These are phyloP conservation scores for Ascosphaera pollenicola DNA, from an alignment of 2,329 filamentous ascomycete genomes.

Conservation along the genomic window DNA sequence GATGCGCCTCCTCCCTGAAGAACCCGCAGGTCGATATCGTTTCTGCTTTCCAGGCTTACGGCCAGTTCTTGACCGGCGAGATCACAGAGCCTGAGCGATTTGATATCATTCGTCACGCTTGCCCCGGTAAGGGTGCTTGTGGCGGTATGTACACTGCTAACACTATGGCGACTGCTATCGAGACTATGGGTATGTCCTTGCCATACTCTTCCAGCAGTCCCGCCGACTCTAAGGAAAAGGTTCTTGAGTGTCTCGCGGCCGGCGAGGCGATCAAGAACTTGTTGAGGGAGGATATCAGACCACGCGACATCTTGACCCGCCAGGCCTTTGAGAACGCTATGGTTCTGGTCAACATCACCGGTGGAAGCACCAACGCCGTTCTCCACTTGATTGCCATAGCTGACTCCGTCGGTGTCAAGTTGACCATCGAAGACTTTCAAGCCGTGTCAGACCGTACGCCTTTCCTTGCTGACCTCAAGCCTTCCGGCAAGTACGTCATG, in stretches of 20 bases:
- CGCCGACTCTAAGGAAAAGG: constrained; percentile 50
- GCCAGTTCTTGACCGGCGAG: constrained; percentile 77
- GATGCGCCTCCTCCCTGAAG: constrained; percentile 55
- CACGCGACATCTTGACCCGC: constrained; percentile 56
- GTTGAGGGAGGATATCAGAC: constrained; percentile 54
- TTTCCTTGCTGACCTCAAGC: constrained; percentile 64
- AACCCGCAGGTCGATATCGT: constrained; percentile 74
- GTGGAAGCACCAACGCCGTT: constrained; percentile 69
- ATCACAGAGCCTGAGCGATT: constrained; percentile 81
- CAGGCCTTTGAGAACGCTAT: constrained; percentile 71
- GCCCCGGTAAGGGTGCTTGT: constrained; percentile 62
- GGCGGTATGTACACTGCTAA: constrained; percentile 72
- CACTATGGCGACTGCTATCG: constrained; percentile 54
- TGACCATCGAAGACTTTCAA: constrained; percentile 76
- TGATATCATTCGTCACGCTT: constrained; percentile 85
- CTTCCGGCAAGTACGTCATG: constrained; percentile 45
- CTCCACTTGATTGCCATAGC: constrained; percentile 70
- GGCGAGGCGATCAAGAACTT: constrained; percentile 54
- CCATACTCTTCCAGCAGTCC: constrained; percentile 63
- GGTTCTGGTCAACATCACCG: constrained; percentile 61
- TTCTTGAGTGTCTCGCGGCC: constrained; percentile 47
- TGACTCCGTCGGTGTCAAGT: constrained; percentile 57
- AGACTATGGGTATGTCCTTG: constrained; percentile 56
- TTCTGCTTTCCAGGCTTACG: constrained; percentile 94
- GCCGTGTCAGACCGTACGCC: constrained; percentile 56